Conservation (phyloP, 2,329 filamentous ascomycete genomes). For the Aspergillus amoenus region DNA sequence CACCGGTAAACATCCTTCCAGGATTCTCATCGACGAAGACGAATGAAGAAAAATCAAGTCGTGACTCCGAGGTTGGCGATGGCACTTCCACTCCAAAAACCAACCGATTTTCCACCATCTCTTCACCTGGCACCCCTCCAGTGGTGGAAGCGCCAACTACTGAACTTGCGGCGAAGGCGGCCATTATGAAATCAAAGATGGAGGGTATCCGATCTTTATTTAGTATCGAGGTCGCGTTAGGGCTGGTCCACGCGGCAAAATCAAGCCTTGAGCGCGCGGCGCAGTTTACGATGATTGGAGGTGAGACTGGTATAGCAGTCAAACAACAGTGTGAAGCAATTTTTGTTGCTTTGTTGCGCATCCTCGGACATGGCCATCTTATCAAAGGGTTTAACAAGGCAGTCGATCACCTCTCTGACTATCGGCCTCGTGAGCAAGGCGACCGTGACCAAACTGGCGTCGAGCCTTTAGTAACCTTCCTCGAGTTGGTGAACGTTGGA, state of each 20-base stretch:
- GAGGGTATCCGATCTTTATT: conserved; percentile 95
- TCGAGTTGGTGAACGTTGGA: conserved; percentile 96
- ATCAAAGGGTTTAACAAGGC: conserved; percentile 93
- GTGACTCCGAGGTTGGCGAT: conserved; percentile 20
- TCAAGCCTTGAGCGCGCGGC: conserved; percentile 80
- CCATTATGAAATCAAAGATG: conserved; percentile 89
- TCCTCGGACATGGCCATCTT: conserved; percentile 82
- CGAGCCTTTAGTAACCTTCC: conserved; percentile 88
- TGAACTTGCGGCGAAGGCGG: conserved; percentile 94
- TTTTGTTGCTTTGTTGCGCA: conserved; percentile 79
- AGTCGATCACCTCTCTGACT: conserved; percentile 83
- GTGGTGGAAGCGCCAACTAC: conserved; percentile 74
- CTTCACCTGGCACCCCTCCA: conserved; percentile 32
- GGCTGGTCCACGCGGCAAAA: conserved; percentile 85
- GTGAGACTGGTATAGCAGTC: conserved; percentile 77
- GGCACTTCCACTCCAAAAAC: conserved; percentile 26
- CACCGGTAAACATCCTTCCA: conserved; percentile 89
- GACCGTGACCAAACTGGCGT: conserved; percentile 71
- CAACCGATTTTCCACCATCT: conserved; percentile 40
- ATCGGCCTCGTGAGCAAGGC: conserved; percentile 74
- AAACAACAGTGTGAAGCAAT: conserved; percentile 86
- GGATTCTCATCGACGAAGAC: conserved; percentile 65
- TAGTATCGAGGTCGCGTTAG: conserved; percentile 91
- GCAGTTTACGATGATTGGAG: conserved; percentile 76
- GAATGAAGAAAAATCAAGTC: conserved; percentile 34